phyloP scores from a whole-genome alignment of 148 eudicot species.

The Vaccinium vitisidaea region DNA sequence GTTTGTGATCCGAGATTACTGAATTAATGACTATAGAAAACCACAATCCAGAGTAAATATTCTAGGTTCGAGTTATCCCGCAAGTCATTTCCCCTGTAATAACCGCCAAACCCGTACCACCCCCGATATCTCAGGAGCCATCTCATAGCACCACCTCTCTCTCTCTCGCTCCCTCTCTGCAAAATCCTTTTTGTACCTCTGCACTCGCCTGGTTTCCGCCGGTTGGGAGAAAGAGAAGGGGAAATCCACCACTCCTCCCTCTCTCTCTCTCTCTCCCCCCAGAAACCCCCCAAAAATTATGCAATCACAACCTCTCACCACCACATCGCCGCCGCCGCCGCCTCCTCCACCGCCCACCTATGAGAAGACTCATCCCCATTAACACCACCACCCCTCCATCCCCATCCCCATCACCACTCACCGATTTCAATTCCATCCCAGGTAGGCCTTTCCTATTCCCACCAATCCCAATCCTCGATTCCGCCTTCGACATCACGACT shows the following conservation, averaged over 20 bases:
- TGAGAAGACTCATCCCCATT: slow-evolving; percentile 17
- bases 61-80: no score
- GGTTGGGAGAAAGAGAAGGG: slow-evolving; percentile 31
- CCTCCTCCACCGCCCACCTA: slow-evolving; percentile 11
- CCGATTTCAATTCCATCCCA: neutral
- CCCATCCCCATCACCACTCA: neutral
- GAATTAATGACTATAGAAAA: no score
- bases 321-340: neutral
- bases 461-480: slow-evolving; percentile 19
- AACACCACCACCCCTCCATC: neutral
- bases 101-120: no score
- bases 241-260: slow-evolving; percentile 3
- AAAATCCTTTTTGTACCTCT: neutral
- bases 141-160: neutral
- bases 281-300: slow-evolving; percentile 15
- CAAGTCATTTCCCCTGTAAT: no score
- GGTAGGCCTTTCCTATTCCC: slow-evolving; percentile 13
- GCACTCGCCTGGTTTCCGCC: slow-evolving; percentile 12
- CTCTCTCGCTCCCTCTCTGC: neutral
- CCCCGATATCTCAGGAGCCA: neutral
- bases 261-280: neutral
- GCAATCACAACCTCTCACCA: slow-evolving; percentile 14
- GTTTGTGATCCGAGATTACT: no score
- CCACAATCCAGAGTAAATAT: no score
- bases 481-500: slow-evolving; percentile 39